These are phyloP conservation scores for Cystoderma amianthinum DNA, from an alignment of 768 basidiomycete genomes.

Conservation along the genomic window DNA sequence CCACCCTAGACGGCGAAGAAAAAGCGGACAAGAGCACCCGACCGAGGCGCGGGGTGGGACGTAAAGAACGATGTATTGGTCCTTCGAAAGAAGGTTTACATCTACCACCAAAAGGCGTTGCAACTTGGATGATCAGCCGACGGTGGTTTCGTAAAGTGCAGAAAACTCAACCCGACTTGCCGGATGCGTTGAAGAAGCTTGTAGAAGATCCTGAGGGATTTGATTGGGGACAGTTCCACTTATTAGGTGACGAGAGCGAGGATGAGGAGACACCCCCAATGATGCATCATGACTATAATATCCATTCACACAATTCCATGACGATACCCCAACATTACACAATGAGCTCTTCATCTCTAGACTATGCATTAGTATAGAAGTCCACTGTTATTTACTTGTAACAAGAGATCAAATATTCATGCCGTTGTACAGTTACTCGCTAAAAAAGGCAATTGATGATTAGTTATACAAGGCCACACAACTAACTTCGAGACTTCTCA, in stretches of 20 bases:
- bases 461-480: too few species aligned
- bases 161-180: slow-evolving; percentile 39
- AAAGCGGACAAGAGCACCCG: slow-evolving; percentile 32
- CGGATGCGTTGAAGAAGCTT: slow-evolving; percentile 30
- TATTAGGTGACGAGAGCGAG: slow-evolving; percentile 54
- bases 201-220: slow-evolving; percentile 41
- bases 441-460: too few species aligned
- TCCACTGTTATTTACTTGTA: neutral
- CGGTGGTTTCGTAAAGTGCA: slow-evolving; percentile 46
- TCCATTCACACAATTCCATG: slow-evolving; percentile 8
- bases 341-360: slow-evolving; percentile 22
- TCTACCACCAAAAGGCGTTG: slow-evolving; percentile 58
- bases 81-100: slow-evolving; percentile 46
- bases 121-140: slow-evolving; percentile 73
- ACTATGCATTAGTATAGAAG: slow-evolving; percentile 22
- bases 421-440: too few species aligned
- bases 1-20: slow-evolving; percentile 52
- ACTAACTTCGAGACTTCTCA: too few species aligned
- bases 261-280: slow-evolving; percentile 11
- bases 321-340: slow-evolving; percentile 12
- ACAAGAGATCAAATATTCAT: too few species aligned
- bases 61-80: slow-evolving; percentile 47
- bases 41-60: slow-evolving; percentile 53
- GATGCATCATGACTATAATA: slow-evolving; percentile 8
- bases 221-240: slow-evolving; percentile 40